Evolutionary conservation across 768 basidiomycete species (phyloP), one percentile per base, ranked within the genome.

Genomic region (Lyophyllum shimeji): DNA sequence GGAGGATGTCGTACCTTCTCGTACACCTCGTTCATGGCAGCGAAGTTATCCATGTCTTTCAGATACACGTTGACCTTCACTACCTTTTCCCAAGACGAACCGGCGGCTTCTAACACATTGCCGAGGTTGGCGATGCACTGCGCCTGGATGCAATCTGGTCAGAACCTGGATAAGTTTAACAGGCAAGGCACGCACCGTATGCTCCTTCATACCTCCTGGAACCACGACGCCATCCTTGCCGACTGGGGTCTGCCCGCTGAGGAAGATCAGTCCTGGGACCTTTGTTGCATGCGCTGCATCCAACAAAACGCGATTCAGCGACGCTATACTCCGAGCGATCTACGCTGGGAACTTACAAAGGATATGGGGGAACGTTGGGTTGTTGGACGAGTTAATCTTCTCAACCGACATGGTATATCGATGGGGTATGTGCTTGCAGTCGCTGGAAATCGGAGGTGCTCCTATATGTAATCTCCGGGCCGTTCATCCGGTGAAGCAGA

Each of bases 21-120:
- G 60, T 85, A 86, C 15, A 78, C 70, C 59, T 81, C 79, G 59
- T 86, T 86, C 80, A 84, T 81, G 1, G 73, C 71, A 15, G 67
- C 66, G 52, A 82, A 86, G 58, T 84, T 73, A 48, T 78, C 74
- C 82, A 85, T 85, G 61, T 82, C 67, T 61, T 83, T 85, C 59
- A 86, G 68, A 66, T 82, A 86, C 5, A 86, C 77, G 56, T 86
- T 86, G 46, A 84, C 70, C 59, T 76, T 76, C 40, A 75, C 73
- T 3, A 81, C 82, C 60, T 83, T 82, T 58, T 85, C 81, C 82
- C 82, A 83, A 21, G 81, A 80, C 6, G 83, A 83, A 7, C 81
- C 78, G 4, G 83, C 76, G 1, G 82, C 78, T 40, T 71, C 69
- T 7, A 86, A 69, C 5, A 85, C 82, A 49, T 81, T 79, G 2